These are phyloP conservation scores for Mycocentrospora acerina DNA, from an alignment of 2,329 filamentous ascomycete genomes.

Conservation along the genomic window DNA sequence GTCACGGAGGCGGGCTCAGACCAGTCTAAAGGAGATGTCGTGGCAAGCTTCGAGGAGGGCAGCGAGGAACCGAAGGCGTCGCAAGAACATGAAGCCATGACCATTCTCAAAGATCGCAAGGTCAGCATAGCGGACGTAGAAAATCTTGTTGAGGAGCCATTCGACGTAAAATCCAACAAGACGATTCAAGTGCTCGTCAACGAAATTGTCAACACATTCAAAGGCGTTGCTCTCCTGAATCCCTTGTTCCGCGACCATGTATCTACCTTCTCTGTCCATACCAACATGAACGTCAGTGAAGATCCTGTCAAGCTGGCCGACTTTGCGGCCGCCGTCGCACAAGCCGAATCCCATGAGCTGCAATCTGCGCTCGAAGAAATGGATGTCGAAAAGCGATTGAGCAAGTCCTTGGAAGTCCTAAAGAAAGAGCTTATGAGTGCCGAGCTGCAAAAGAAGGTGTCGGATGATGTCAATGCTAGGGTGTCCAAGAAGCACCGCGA, in stretches of 20 bases:
- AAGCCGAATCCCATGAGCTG: conserved; percentile 80
- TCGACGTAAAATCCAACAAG: conserved; percentile 85
- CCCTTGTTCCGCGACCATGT: conserved; percentile 96
- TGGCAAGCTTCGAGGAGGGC: conserved; percentile 93
- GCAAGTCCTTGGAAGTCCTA: conserved; percentile 85
- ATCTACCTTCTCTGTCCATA: conserved; percentile 79
- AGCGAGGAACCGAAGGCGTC: conserved; percentile 57
- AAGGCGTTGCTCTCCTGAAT: conserved; percentile 92
- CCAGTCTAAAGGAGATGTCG: conserved; percentile 73
- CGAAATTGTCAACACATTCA: conserved; percentile 98
- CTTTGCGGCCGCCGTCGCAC: conserved; percentile 93
- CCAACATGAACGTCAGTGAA: conserved; percentile 89
- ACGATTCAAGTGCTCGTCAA: conserved; percentile 90
- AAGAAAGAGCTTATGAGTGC: conserved; percentile 99
- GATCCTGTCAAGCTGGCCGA: conserved; percentile 95
- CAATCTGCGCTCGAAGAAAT: conserved; percentile 88
- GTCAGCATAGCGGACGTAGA: conserved; percentile 96
- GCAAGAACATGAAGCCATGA: conserved; percentile 74
- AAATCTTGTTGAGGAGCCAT: conserved; percentile 84
- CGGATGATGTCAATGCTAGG: conserved; percentile 95
- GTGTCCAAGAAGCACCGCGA: conserved; percentile 97
- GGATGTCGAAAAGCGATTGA: conserved; percentile 88
- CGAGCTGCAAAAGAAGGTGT: conserved; percentile 93
- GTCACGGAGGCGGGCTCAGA: conserved; percentile 53
- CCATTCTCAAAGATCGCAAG: conserved; percentile 86